phyloP scores from a whole-genome alignment of 176 grass and related monocot genomes.

The Microstegium vimineum region DNA sequence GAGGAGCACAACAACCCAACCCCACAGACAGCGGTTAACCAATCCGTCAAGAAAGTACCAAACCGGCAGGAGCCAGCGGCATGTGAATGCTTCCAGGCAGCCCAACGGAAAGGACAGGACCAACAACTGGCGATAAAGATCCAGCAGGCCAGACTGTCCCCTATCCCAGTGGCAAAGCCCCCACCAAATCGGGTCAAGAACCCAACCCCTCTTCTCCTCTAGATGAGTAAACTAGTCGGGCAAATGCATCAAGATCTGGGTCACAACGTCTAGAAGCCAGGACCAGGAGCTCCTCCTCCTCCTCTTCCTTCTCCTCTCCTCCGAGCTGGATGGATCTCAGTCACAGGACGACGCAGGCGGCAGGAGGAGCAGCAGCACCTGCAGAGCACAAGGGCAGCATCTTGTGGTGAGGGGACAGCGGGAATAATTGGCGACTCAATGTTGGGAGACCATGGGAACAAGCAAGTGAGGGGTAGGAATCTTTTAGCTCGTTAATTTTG shows the following conservation, averaged over 20 bases:
- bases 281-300: not conserved
- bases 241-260: slow-evolving; percentile 54
- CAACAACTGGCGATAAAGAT: slow-evolving; percentile 51
- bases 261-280: slow-evolving; percentile 43
- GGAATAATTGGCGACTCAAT: slow-evolving; percentile 64
- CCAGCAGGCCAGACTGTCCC: slow-evolving; percentile 41
- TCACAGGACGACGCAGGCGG: slow-evolving; percentile 16
- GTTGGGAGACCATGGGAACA: slow-evolving; percentile 90
- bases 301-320: slow-evolving; percentile 25
- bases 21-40: slow-evolving; percentile 50
- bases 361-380: slow-evolving; percentile 31
- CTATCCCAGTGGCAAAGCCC: slow-evolving; percentile 35
- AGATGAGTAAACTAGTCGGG: slow-evolving; percentile 47
- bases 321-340: slow-evolving; percentile 47
- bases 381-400: slow-evolving; percentile 74
- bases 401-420: slow-evolving; percentile 61
- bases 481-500: slow-evolving; percentile 47
- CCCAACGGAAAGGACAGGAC: slow-evolving; percentile 28
- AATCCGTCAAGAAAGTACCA: slow-evolving; percentile 50
- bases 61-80: slow-evolving; percentile 21
- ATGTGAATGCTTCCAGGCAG: slow-evolving; percentile 47
- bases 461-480: slow-evolving; percentile 61
- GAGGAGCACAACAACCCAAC: slow-evolving; percentile 47
- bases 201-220: slow-evolving; percentile 35
- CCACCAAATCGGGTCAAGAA: slow-evolving; percentile 46